phyloP scores from a whole-genome alignment of 805 yeast species.

The Cyberlindnera suaveolens region DNA sequence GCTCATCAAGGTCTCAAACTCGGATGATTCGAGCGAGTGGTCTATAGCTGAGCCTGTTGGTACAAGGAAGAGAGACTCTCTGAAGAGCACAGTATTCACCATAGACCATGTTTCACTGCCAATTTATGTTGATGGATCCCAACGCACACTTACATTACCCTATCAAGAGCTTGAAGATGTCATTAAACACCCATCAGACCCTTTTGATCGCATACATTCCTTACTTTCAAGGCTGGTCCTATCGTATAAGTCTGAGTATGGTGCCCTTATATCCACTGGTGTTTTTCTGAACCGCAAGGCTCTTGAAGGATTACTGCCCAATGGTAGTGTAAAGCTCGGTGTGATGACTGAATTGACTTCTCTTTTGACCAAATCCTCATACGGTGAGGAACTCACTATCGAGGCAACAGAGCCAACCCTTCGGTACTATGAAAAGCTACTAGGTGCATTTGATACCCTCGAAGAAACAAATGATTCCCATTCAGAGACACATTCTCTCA shows the following conservation, averaged over 20 bases:
- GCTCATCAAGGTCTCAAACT: slow-evolving; percentile 17
- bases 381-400: slow-evolving; percentile 2
- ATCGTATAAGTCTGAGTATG: slow-evolving; percentile 17
- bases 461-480: slow-evolving; percentile 1
- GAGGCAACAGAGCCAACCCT: slow-evolving; percentile 10
- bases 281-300: slow-evolving; percentile 11
- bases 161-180: too few relatives aligned
- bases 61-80: too few relatives aligned
- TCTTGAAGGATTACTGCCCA: slow-evolving; percentile 9
- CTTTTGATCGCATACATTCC: slow-evolving; percentile 9
- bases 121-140: too few relatives aligned
- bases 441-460: slow-evolving; percentile 22
- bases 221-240: slow-evolving; percentile 11
- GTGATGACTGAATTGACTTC: slow-evolving; percentile 19
- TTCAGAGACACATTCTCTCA: not conserved
- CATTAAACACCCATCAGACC: not conserved
- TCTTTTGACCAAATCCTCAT: slow-evolving; percentile 9
- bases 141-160: too few relatives aligned
- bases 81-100: too few relatives aligned
- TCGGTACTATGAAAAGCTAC: slow-evolving; percentile 18
- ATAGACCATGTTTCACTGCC: too few relatives aligned
- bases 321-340: slow-evolving; percentile 21
- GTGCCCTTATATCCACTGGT: slow-evolving; percentile 11
- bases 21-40: slow-evolving; percentile 18
- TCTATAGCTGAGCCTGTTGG: slow-evolving; percentile 1